These are phyloP conservation scores for Aquilaria sinensis DNA, from an alignment of 345 rosid genomes.

Conservation along the genomic window DNA sequence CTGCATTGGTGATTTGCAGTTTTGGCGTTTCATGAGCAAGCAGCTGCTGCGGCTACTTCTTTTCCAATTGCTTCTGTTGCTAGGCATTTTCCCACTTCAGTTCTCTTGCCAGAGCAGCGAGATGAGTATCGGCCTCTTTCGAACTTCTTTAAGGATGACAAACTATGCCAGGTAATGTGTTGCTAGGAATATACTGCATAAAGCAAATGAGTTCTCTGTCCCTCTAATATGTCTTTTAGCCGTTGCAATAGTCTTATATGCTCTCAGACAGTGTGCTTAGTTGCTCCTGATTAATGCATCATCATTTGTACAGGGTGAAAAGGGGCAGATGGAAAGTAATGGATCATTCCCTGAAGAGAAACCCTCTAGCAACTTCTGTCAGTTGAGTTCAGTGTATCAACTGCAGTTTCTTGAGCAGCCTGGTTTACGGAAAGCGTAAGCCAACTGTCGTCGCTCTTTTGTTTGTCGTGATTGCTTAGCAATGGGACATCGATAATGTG, in stretches of 20 bases:
- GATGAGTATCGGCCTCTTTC: slow-evolving; percentile 45
- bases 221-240: not conserved
- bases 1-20: slow-evolving; percentile 24
- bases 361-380: slow-evolving; percentile 20
- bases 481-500: not conserved
- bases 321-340: slow-evolving; percentile 32
- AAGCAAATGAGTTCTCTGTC: not conserved
- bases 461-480: not conserved
- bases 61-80: slow-evolving; percentile 42
- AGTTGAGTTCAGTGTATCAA: slow-evolving; percentile 25
- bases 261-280: too few relatives aligned
- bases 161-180: slow-evolving; percentile 41
- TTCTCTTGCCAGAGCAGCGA: slow-evolving; percentile 67
- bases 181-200: not conserved
- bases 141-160: slow-evolving; percentile 45
- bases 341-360: slow-evolving; percentile 29
- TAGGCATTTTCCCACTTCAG: slow-evolving; percentile 63
- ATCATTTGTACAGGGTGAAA: slow-evolving; percentile 17
- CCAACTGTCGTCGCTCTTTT: not conserved
- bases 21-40: slow-evolving; percentile 50
- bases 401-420: slow-evolving; percentile 36
- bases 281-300: not conserved
- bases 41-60: slow-evolving; percentile 39
- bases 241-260: not conserved
- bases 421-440: slow-evolving; percentile 59